Conservation (phyloP, 2,329 filamentous ascomycete genomes). For the Dactylella cylindrospora region DNA sequence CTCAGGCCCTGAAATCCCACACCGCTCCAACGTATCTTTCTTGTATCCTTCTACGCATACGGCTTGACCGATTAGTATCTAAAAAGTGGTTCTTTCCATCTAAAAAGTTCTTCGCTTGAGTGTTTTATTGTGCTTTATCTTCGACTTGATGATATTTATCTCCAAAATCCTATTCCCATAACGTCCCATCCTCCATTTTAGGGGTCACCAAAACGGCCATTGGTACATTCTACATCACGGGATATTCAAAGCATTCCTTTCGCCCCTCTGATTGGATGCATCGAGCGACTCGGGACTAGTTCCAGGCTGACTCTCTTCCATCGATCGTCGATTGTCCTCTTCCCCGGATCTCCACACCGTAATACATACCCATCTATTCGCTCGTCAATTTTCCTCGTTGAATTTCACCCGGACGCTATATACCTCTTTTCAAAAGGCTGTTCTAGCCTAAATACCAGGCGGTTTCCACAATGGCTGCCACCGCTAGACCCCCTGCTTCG, state of each 20-base stretch:
- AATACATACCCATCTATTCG: background rate
- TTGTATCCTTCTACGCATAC: too few relatives aligned
- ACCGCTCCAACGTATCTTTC: slow-evolving; percentile 4
- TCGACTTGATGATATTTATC: background rate
- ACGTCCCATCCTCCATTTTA: slow-evolving; percentile 3
- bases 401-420: background rate
- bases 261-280: slow-evolving; percentile 22
- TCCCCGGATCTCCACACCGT: slow-evolving; percentile 6
- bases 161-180: slow-evolving; percentile 5
- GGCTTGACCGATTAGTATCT: too few relatives aligned
- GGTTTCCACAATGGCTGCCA: slow-evolving; percentile 27
- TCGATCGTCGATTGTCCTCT: slow-evolving; percentile 11
- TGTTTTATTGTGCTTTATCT: background rate
- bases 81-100: too few relatives aligned
- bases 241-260: slow-evolving; percentile 16
- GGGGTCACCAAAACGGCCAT: slow-evolving; percentile 9
- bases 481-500: slow-evolving; percentile 30
- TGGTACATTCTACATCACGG: too few relatives aligned
- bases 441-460: too few relatives aligned
- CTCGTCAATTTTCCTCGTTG: slow-evolving; percentile 2
- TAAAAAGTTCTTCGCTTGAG: background rate
- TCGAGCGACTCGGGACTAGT: slow-evolving; percentile 12
- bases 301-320: background rate
- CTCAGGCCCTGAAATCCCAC: slow-evolving; percentile 6
- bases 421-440: background rate